Evolutionary conservation across 225 moss, liverwort and hornwort genomes (phyloP).

Genomic region (Physcomitrium patens): DNA sequence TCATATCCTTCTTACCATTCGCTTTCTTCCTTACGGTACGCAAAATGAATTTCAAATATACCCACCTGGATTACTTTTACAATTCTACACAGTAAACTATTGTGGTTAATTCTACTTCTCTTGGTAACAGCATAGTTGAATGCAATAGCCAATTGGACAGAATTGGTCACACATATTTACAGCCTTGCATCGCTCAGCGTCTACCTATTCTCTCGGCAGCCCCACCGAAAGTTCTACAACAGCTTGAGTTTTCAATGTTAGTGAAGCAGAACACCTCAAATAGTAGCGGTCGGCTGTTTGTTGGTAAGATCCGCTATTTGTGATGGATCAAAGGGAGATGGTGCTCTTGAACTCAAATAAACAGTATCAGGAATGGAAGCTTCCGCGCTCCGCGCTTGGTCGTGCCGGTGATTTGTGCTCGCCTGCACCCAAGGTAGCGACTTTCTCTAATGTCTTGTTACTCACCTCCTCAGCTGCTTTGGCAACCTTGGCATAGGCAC

Average conservation of each 20-base stretch:
- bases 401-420: slow-evolving; percentile 44
- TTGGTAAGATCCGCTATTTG: slow-evolving; percentile 51
- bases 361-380: slow-evolving; percentile 44
- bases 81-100: no score
- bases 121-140: no score
- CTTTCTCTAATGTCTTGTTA: slow-evolving; percentile 77
- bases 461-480: slow-evolving; percentile 85
- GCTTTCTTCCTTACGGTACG: no score
- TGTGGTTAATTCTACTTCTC: no score
- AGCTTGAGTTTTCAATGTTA: slow-evolving; percentile 22
- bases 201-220: slow-evolving; percentile 21
- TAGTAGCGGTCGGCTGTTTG: slow-evolving; percentile 62
- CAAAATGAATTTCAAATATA: no score
- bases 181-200: not conserved
- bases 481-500: slow-evolving; percentile 79
- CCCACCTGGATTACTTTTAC: no score
- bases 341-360: slow-evolving; percentile 53
- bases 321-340: slow-evolving; percentile 48
- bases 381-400: slow-evolving; percentile 21
- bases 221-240: slow-evolving; percentile 21
- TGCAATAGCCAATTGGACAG: no score
- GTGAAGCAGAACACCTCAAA: slow-evolving; percentile 35
- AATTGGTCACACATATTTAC: no score
- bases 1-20: no score
- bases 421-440: slow-evolving; percentile 52